Percentiles rank a stretch among this genome's conserved stretches.
Evolutionary conservation across 352 stramenopile genomes (phyloP).

Genomic region (Plasmopara halstedii): DNA sequence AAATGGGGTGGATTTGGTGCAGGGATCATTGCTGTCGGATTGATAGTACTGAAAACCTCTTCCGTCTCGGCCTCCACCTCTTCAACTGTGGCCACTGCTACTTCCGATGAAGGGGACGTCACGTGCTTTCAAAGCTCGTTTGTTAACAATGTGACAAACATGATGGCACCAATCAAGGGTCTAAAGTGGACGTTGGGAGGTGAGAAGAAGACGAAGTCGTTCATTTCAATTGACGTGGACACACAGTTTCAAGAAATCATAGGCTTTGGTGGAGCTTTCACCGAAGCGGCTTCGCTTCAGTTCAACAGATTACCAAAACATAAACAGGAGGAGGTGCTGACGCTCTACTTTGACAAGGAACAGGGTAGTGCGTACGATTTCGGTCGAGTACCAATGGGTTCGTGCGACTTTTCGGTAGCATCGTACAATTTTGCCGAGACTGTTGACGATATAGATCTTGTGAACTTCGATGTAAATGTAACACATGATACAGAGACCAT

Average conservation of each 20-base stretch:
- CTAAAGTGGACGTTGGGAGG: constrained; percentile 27
- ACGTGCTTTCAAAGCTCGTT: constrained; percentile 61
- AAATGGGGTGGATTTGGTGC: too few species aligned
- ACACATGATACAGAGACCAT: constrained; percentile 68
- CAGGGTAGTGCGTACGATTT: constrained; percentile 79
- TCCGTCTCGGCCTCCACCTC: too few species aligned
- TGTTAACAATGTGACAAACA: constrained; percentile 42
- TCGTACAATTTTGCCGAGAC: constrained; percentile 87
- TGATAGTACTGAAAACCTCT: too few species aligned
- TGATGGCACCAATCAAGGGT: constrained; percentile 46
- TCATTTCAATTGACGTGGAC: constrained; percentile 38
- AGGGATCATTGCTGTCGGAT: too few species aligned
- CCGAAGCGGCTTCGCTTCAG: constrained; percentile 80
- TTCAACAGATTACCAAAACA: constrained; percentile 69
- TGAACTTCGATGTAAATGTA: constrained; percentile 70
- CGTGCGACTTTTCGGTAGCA: constrained; percentile 78
- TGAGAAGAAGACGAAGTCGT: constrained; percentile 16
- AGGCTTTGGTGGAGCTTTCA: constrained; percentile 90
- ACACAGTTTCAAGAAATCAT: constrained; percentile 68
- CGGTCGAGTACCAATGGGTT: constrained; percentile 86
- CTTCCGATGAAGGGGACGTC: constrained; percentile 13
- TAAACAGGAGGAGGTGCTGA: constrained; percentile 80
- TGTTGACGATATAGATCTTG: constrained; percentile 49
- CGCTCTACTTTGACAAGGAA: constrained; percentile 81
- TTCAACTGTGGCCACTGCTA: too few species aligned